Evolutionary conservation across 2,329 filamentous ascomycete species (phyloP), one percentile per base, ranked within the genome.

Genomic region (Ophiocordyceps camponoti-saundersi): DNA sequence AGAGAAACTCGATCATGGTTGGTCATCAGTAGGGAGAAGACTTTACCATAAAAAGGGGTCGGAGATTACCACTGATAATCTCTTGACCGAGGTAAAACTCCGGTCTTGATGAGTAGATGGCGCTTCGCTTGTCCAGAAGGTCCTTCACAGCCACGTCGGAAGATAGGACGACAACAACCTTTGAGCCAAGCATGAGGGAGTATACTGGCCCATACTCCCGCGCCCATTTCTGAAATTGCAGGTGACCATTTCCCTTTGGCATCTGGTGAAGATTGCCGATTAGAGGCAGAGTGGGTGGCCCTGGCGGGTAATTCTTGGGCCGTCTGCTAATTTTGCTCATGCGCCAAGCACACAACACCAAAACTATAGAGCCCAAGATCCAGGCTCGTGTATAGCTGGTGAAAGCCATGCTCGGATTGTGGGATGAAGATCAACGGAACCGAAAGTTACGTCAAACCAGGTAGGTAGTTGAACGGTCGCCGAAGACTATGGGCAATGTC

Each of bases 201-300:
- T 71, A 75, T 0, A 77, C 54, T 0, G 71, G 69, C 0, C 71
- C 60, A 42, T 75, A 75, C 53, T 73, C 60, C 6, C 66, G 51
- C 0, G 71, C 69, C 73, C 73, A 76, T 53, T 70, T 67, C 36
- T 69, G 56, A 46, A 73, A 73, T 46, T 73, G 67, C 0, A 69
- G 50, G 47, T 73, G 66, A 0, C 55, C 54, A 23, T 69, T 57
- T 6, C 59, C 45, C 3, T 55, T 58, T 0, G 70, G 70, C 54
- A 75, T 69, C 49, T 64, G 64, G 51, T 73, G 71, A 2, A 75
- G 52, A 43, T 75, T 75, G 6, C 72, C 72, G 7, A 75, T 54
- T 1, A 75, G 47, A 0, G 71, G 72, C 1, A 73, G 32, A 0
- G 70, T 72, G 1, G 69, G 69, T 6, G 72, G 72, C 0, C 72